A percentile compares a stretch with the other conserved stretches of the same genome.
Evolutionary conservation across 2,329 filamentous ascomycete species (phyloP).

Genomic region (Fragosphaeria purpurea): DNA sequence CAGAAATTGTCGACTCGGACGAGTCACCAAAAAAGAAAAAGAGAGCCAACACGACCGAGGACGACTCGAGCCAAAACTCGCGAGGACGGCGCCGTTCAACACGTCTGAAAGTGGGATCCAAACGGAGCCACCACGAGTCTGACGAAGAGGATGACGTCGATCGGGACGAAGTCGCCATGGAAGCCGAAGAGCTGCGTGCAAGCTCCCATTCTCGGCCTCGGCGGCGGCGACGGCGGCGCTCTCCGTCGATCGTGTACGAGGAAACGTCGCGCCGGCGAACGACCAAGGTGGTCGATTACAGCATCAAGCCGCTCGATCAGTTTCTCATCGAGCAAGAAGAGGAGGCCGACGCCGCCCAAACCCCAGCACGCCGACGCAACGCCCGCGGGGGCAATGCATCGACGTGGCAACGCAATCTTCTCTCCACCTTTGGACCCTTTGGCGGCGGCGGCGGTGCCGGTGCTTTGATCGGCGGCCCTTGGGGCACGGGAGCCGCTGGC

Average conservation of each 20-base stretch:
- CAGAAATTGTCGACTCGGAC: slow-evolving; percentile 30
- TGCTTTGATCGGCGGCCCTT: slow-evolving; percentile 63
- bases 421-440: slow-evolving; percentile 87
- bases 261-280: slow-evolving; percentile 41
- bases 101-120: slow-evolving; percentile 29
- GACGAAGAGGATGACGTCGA: slow-evolving; percentile 51
- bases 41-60: slow-evolving; percentile 25
- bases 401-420: slow-evolving; percentile 68
- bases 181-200: slow-evolving; percentile 51
- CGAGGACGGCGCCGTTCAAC: slow-evolving; percentile 34
- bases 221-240: slow-evolving; percentile 39
- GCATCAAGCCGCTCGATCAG: slow-evolving; percentile 67
- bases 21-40: slow-evolving; percentile 13
- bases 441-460: slow-evolving; percentile 69
- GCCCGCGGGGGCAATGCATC: slow-evolving; percentile 48
- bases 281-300: slow-evolving; percentile 70
- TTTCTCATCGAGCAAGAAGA: slow-evolving; percentile 68
- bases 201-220: slow-evolving; percentile 41
- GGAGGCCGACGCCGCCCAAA: slow-evolving; percentile 55
- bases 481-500: slow-evolving; percentile 62
- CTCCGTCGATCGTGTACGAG: slow-evolving; percentile 51
- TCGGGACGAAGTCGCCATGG: slow-evolving; percentile 54
- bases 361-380: slow-evolving; percentile 58
- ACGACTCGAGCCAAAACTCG: slow-evolving; percentile 38
- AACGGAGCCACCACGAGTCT: slow-evolving; percentile 39